Percentiles rank a stretch among this genome's conserved stretches.
Evolutionary conservation across 495 filamentous ascomycete species (phyloP).

Genomic region (Pseudotulostoma volvatum): DNA sequence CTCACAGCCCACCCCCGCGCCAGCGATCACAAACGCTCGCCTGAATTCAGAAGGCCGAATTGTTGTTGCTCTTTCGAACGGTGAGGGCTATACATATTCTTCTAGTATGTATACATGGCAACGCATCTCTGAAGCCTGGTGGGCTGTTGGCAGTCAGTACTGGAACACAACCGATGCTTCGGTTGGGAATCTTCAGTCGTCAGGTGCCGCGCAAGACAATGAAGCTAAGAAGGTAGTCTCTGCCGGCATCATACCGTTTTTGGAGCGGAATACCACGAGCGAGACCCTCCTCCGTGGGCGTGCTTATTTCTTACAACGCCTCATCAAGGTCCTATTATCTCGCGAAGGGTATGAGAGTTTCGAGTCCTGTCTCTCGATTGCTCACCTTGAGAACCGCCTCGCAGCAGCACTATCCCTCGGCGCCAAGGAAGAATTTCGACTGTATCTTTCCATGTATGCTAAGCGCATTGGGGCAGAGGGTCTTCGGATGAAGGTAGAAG

Average conservation of each 20-base stretch:
- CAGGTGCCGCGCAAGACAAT: constrained; percentile 37
- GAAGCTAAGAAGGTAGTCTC: constrained; percentile 51
- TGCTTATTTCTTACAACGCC: constrained; percentile 71
- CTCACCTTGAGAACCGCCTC: constrained; percentile 88
- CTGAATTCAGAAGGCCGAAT: constrained; percentile 74
- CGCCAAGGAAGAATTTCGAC: constrained; percentile 73
- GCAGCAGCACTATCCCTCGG: constrained; percentile 76
- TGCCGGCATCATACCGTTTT: constrained; percentile 76
- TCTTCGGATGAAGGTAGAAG: constrained; percentile 72
- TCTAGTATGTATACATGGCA: constrained; percentile 80
- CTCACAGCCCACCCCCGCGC: constrained; percentile 52
- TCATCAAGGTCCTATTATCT: constrained; percentile 71
- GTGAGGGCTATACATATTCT: constrained; percentile 83
- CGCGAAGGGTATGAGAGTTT: constrained; percentile 86
- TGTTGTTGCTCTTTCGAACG: constrained; percentile 75
- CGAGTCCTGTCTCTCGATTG: constrained; percentile 78
- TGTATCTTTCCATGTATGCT: constrained; percentile 90
- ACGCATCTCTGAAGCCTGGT: constrained; percentile 86
- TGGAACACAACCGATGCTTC: constrained; percentile 93
- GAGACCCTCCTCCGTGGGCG: constrained; percentile 84
- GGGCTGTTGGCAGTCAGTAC: constrained; percentile 94
- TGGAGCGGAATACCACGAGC: constrained; percentile 88
- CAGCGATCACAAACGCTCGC: constrained; percentile 74
- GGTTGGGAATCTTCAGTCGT: constrained; percentile 57
- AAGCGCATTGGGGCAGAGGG: constrained; percentile 89